Evolutionary conservation across 2,329 filamentous ascomycete species (phyloP).

Genomic region (Aspergillus sp.): DNA sequence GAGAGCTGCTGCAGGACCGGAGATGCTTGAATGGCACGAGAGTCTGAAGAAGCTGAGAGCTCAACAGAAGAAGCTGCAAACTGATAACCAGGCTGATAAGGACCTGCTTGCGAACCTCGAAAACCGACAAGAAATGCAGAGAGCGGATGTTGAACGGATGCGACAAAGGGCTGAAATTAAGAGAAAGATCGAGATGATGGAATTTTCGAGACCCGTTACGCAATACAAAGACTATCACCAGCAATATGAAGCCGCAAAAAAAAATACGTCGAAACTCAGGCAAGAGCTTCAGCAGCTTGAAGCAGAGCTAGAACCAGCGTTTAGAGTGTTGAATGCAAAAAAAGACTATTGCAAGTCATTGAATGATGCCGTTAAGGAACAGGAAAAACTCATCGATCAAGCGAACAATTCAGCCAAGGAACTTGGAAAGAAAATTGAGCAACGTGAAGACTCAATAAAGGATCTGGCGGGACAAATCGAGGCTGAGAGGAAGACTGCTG

Average conservation of each 20-base stretch:
- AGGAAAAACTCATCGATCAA: conserved; percentile 48
- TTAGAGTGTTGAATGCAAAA: conserved; percentile 64
- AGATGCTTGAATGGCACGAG: conserved; percentile 74
- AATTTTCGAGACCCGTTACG: conserved; percentile 59
- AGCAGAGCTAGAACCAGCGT: conserved; percentile 57
- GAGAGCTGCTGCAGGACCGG: conserved; percentile 72
- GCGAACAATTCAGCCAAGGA: conserved; percentile 46
- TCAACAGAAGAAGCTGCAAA: conserved; percentile 59
- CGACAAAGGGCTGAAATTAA: conserved; percentile 66
- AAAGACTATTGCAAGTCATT: conserved; percentile 56
- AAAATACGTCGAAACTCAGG: conserved; percentile 48
- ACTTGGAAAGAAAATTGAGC: conserved; percentile 36
- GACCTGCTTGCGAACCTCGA: conserved; percentile 63
- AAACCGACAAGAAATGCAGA: conserved; percentile 64
- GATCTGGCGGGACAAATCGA: conserved; percentile 37
- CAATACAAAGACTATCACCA: conserved; percentile 54
- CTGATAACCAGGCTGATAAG: conserved; percentile 51
- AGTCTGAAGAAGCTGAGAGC: conserved; percentile 64
- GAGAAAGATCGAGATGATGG: conserved; percentile 57
- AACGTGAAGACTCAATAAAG: conserved; percentile 30
- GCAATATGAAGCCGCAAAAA: conserved; percentile 48
- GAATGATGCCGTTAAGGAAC: conserved; percentile 48
- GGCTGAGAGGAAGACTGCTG: conserved; percentile 46
- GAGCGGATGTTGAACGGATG: conserved; percentile 76
- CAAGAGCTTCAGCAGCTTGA: conserved; percentile 56